These are phyloP conservation scores for Trebouxia sp. DNA, from an alignment of 139 green algal genomes.

Conservation along the genomic window DNA sequence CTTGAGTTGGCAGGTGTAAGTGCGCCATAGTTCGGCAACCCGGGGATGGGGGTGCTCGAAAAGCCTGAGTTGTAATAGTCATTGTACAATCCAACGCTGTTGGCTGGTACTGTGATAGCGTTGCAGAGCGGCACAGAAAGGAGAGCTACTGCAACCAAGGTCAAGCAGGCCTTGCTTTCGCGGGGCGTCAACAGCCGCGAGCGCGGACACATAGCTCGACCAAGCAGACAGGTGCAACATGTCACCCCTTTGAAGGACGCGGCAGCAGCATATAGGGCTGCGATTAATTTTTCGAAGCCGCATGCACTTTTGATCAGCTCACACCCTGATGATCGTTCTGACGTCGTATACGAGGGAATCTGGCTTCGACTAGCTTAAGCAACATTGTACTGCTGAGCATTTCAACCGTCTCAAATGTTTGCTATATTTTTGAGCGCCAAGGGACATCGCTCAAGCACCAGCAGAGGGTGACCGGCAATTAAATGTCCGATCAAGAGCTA, in stretches of 20 bases:
- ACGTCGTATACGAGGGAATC: too few relatives aligned
- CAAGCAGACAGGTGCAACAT: neutral
- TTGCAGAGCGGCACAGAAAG: neutral
- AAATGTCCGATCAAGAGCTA: too few relatives aligned
- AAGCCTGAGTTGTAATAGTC: conserved; percentile 14
- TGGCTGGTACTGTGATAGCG: neutral
- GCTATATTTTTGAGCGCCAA: too few relatives aligned
- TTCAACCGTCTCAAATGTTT: too few relatives aligned
- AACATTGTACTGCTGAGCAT: too few relatives aligned
- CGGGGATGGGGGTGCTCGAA: neutral
- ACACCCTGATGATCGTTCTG: too few relatives aligned
- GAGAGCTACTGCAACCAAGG: neutral
- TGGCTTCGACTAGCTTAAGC: too few relatives aligned
- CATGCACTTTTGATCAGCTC: too few relatives aligned
- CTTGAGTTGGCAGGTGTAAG: neutral
- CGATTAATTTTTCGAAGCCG: too few relatives aligned
- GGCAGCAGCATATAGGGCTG: neutral
- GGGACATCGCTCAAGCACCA: too few relatives aligned
- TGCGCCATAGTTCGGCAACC: neutral
- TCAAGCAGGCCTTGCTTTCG: neutral
- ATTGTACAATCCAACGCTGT: neutral
- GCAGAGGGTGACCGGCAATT: too few relatives aligned
- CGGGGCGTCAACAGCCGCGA: neutral
- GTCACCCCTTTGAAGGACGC: neutral
- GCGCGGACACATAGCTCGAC: neutral